Percentiles rank a stretch among this genome's conserved stretches.
Evolutionary conservation across 108 stramenopile species (phyloP).

Genomic region (Mayamaea pseudoterrestris): DNA sequence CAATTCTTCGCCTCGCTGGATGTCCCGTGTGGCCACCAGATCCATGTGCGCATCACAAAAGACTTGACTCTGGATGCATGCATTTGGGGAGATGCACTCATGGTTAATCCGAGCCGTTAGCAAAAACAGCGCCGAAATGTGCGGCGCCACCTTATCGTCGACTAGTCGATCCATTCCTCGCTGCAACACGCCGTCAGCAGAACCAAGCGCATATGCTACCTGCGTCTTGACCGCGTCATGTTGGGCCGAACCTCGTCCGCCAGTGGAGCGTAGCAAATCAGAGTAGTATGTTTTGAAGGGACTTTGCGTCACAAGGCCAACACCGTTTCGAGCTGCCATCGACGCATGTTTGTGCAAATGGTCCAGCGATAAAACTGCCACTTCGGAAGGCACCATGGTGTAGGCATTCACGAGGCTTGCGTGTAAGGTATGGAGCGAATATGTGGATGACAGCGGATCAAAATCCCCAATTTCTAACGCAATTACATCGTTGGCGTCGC

Average conservation of each 20-base stretch:
- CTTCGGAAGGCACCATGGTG: not conserved
- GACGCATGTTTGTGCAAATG: conserved; percentile 11
- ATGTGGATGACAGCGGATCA: not conserved
- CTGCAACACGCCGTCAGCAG: conserved; percentile 8
- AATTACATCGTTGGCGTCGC: conserved; percentile 15
- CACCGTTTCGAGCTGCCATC: conserved; percentile 23
- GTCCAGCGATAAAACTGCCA: conserved; percentile 9
- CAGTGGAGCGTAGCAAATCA: conserved; percentile 14
- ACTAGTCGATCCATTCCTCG: conserved; percentile 31
- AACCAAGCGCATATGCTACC: conserved; percentile 18
- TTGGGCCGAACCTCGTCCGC: conserved; percentile 15
- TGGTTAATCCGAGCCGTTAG: conserved; percentile 26
- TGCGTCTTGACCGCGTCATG: conserved; percentile 12
- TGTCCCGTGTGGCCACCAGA: conserved; percentile 28
- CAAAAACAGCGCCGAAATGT: conserved; percentile 27
- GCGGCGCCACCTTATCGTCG: conserved; percentile 6
- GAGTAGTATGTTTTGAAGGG: conserved; percentile 31
- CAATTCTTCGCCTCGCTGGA: conserved; percentile 38
- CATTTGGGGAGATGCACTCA: conserved; percentile 12
- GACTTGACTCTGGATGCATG: conserved; percentile 22
- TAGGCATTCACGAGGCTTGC: not conserved
- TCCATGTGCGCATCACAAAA: conserved; percentile 42
- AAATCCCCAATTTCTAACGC: conserved; percentile 15
- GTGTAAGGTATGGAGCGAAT: not conserved
- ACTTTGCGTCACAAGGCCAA: conserved; percentile 18